Percentiles rank a stretch among this genome's conserved stretches.
Evolutionary conservation across 768 basidiomycete genomes (phyloP).

Genomic region (Lactarius tabidus): DNA sequence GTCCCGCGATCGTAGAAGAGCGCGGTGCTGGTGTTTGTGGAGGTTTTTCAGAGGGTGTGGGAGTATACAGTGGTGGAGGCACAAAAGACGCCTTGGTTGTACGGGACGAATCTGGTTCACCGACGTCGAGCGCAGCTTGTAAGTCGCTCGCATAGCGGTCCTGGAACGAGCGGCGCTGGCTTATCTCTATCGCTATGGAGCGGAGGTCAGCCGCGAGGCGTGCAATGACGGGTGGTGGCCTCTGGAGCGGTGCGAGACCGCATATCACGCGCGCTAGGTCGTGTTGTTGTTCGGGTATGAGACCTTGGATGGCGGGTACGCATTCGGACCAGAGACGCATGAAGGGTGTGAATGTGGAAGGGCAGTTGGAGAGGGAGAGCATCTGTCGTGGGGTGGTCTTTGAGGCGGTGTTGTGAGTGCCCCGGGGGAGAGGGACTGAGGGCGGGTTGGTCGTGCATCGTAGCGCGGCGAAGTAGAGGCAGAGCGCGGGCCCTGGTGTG

Average conservation of each 20-base stretch:
- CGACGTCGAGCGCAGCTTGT: conserved; percentile 75
- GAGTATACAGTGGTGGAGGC: conserved; percentile 60
- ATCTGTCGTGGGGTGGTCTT: conserved; percentile 49
- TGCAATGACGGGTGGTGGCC: conserved; percentile 42
- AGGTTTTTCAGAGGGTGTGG: conserved; percentile 22
- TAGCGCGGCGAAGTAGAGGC: conserved; percentile 81
- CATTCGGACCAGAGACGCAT: conserved; percentile 67
- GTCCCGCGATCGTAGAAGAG: conserved; percentile 34
- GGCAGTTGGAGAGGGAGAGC: conserved; percentile 66
- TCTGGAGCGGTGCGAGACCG: conserved; percentile 43
- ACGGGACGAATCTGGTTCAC: conserved; percentile 36
- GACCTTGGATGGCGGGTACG: conserved; percentile 60
- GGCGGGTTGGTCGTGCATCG: conserved; percentile 72
- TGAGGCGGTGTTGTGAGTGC: conserved; percentile 22
- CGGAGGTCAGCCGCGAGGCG: conserved; percentile 79
- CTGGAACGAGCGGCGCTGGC: conserved; percentile 79
- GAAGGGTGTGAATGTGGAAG: conserved; percentile 61
- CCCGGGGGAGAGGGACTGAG: conserved; percentile 76
- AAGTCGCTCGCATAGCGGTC: conserved; percentile 70
- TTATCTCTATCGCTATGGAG: conserved; percentile 83
- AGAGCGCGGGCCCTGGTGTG: conserved; percentile 57
- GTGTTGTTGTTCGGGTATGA: conserved; percentile 64
- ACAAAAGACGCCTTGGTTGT: conserved; percentile 56
- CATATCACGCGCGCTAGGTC: conserved; percentile 83
- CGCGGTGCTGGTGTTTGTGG: neutral